Base-by-base conservation (phyloP, 306 rosid species). In the Dicorynia guianensis region DNA sequence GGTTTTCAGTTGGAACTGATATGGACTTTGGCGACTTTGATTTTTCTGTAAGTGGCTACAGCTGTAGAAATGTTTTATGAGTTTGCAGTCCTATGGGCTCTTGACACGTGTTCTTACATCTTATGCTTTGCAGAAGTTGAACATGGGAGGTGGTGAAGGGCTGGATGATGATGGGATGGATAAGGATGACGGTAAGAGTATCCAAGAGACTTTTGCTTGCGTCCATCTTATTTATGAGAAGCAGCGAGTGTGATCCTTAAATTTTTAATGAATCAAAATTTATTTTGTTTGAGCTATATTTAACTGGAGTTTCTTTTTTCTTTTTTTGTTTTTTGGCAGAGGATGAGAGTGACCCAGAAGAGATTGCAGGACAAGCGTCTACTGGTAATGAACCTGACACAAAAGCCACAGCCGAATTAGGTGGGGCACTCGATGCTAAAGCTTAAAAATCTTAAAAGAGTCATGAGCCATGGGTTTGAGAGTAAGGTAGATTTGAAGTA, bases 1-100 rank as follows among this genome's bases (percentile, higher is more conserved):
- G 38, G 59, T 57, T 73, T 79, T 70, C 85, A 89, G 94, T 61
- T 64, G 86, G 52, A 67, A 6, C 62, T 49, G 92, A 78, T 50
- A 84, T 77, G 89, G 90, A 85, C 82, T 80, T 60, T 1, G 75
- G 85, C 0, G 83, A 73, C 82, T 17, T 89, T 0, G 93, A 89
- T 68, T 79, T 91, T 39, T 89, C 94, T 47, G 97, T 89, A 72
- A 80, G 90, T 79, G 57, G 20, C 52, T 5, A 33, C 30, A 47
- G 15, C 47, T 46, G 11, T 3, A 10, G 77, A 34, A 30, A 20
- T 49, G 57, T 25, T 83, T 10, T 52, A 5, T 17, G n/a, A 19
- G 17, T 17, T 69, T 46, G 19, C 42, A 36, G 49, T 56, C 17
- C 19, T 42, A 56, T 56, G 19, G 56, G 6, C 17, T 49, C 8